Evolutionary conservation across 2,329 filamentous ascomycete genomes (phyloP).

Genomic region (Dryadomyces quercivorus): DNA sequence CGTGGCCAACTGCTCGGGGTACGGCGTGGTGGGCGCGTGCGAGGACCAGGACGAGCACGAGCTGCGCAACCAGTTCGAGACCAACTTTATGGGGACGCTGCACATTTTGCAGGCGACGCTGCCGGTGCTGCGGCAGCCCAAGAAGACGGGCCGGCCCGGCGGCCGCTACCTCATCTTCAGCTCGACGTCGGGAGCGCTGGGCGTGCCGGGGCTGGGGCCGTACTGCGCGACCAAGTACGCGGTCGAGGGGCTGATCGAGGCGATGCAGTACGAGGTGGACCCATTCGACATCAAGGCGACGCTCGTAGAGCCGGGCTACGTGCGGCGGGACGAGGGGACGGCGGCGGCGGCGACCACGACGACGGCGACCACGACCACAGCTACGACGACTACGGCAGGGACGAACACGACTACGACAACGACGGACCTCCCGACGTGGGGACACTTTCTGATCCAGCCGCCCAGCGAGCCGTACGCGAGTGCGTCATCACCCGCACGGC

Average conservation of each 20-base stretch:
- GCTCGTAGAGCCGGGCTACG: slow-evolving; percentile 80
- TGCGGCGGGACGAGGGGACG: slow-evolving; percentile 64
- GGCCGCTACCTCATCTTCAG: slow-evolving; percentile 93
- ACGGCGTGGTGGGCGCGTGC: slow-evolving; percentile 88
- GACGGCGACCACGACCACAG: slow-evolving; percentile 14
- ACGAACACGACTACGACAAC: not conserved
- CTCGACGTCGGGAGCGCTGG: slow-evolving; percentile 82
- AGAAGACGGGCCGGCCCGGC: slow-evolving; percentile 15
- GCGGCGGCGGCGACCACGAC: not conserved
- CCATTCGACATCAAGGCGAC: slow-evolving; percentile 86
- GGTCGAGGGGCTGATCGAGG: slow-evolving; percentile 88
- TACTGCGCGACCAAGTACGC: slow-evolving; percentile 98
- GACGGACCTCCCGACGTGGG: slow-evolving; percentile 58
- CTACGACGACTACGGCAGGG: not conserved
- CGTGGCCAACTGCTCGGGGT: slow-evolving; percentile 87
- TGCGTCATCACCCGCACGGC: slow-evolving; percentile 69
- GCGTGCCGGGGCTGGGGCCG: slow-evolving; percentile 81
- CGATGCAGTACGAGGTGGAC: slow-evolving; percentile 92
- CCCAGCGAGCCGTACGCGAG: slow-evolving; percentile 71
- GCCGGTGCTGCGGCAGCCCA: slow-evolving; percentile 70
- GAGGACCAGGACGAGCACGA: slow-evolving; percentile 96
- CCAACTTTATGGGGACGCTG: slow-evolving; percentile 90
- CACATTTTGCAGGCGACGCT: slow-evolving; percentile 85
- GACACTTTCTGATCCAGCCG: slow-evolving; percentile 83
- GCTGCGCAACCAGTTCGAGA: slow-evolving; percentile 91